Evolutionary conservation across 2,329 filamentous ascomycete species (phyloP), one percentile per base, ranked within the genome.

Genomic region (Aspergillus brunneoviolaceus): DNA sequence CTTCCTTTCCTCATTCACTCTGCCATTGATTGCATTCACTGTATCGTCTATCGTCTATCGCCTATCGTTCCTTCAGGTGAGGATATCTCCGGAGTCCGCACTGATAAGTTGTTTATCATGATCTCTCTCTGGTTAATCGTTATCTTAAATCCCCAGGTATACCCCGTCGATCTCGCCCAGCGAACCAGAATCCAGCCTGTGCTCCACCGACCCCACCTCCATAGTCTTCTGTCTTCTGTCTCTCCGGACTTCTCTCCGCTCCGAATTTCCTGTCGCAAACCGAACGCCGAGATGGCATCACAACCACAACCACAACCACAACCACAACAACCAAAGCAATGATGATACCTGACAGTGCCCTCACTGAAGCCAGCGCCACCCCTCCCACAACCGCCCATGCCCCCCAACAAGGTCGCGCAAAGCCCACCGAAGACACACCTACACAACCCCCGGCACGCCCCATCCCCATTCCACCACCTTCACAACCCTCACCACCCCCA

Each of bases 401-500:
- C 63, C 54, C 65, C 62, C 23, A 62, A 72, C 50, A 52, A 68
- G 68, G 59, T 69, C 54, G 62, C 14, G 51, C 65, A 29, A 58
- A 51, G 9, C 56, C 63, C 5, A 39, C 58, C n/a, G 59, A 62
- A 53, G 60, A 63, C 14, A 47, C 63, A 19, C 59, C 51, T 2
- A n/a, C 62, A 60, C 49, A 53, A 39, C 59, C 55, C 57, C 21
- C 21, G 2, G 21, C 21, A 21, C 21, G 21, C 21, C 21, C 2
- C 21, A 19, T 19, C 21, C 21, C 21, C 21, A 21, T 2, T 21
- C 2, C 21, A 21, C 21, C 63, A 19, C 59, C 51, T 2, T 11
- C 62, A 60, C 49, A 53, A 39, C 59, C 55, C 57, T 21, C 66
- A 89, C 61, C 76, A 92, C 88, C 2, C 72, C 92, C 61, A 92